Percentiles rank a stretch among this genome's conserved stretches.
These are phyloP conservation scores for Actinomucor elegans DNA, from an alignment of 371 early-diverging fungal genomes.

Conservation along the genomic window DNA sequence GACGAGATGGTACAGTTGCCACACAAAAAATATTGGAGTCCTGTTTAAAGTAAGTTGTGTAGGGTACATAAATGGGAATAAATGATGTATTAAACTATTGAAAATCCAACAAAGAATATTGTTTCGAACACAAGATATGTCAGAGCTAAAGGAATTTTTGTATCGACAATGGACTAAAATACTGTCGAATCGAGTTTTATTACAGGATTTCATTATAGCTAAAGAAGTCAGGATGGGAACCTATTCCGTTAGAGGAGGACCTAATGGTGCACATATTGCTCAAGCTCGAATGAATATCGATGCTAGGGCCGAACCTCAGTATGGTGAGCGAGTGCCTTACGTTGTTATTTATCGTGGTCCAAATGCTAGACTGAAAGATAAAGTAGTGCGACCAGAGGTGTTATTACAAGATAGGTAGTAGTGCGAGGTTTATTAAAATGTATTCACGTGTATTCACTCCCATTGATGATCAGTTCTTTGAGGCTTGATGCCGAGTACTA, in stretches of 20 bases:
- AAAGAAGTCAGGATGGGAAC: constrained; percentile 79
- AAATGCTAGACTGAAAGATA: constrained; percentile 67
- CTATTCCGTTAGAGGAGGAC: constrained; percentile 41
- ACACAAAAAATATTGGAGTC: constrained; percentile 78
- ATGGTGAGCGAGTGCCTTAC: constrained; percentile 88
- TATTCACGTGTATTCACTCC: background rate
- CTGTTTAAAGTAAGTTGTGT: constrained; percentile 60
- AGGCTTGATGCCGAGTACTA: constrained; percentile 79
- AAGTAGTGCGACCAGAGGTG: constrained; percentile 68
- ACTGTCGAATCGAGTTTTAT: constrained; percentile 60
- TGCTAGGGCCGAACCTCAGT: constrained; percentile 74
- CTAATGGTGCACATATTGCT: constrained; percentile 80
- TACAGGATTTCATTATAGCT: constrained; percentile 83
- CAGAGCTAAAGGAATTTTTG: constrained; percentile 73
- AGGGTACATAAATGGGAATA: background rate
- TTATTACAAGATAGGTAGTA: constrained; percentile 54
- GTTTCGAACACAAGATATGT: constrained; percentile 79
- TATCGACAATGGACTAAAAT: constrained; percentile 72
- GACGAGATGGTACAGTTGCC: constrained; percentile 82
- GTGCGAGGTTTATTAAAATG: background rate
- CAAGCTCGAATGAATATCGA: constrained; percentile 66
- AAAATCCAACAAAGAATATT: constrained; percentile 52
- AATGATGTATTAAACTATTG: background rate
- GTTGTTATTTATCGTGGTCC: constrained; percentile 75
- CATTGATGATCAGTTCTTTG: constrained; percentile 39